phyloP scores from a whole-genome alignment of 306 rosid species.

The Glycine tomentella region DNA sequence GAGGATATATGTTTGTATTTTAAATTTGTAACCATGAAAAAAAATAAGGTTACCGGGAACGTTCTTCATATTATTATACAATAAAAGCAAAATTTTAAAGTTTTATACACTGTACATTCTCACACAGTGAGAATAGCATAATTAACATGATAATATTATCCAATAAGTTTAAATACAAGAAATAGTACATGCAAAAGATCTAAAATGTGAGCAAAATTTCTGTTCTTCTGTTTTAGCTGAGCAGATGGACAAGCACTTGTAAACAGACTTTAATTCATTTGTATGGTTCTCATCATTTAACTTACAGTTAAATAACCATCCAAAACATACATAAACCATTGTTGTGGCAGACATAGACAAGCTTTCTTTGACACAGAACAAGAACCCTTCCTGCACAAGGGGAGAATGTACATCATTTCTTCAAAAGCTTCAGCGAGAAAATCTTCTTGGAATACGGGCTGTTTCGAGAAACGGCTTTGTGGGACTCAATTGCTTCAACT shows the following conservation, averaged over 20 bases:
- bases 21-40: no score
- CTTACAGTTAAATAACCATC: constrained; percentile 50
- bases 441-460: constrained; percentile 70
- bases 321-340: constrained; percentile 5
- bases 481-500: constrained; percentile 66
- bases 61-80: no score
- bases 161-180: constrained; percentile 46
- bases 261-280: constrained; percentile 34
- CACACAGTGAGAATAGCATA: constrained; percentile 47
- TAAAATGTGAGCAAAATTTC: constrained; percentile 45
- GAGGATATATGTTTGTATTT: no score
- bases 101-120: constrained; percentile 50
- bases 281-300: constrained; percentile 48
- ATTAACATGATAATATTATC: constrained; percentile 44
- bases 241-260: constrained; percentile 44
- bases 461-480: constrained; percentile 56
- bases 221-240: constrained; percentile 28
- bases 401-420: constrained; percentile 61
- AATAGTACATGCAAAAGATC: constrained; percentile 48
- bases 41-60: no score
- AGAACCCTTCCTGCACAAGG: constrained; percentile 41
- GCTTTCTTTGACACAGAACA: constrained; percentile 38
- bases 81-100: constrained; percentile 22
- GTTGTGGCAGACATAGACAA: constrained; percentile 40
- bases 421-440: constrained; percentile 62